Evolutionary conservation across 176 grass and related monocot species (phyloP).

Genomic region (Eleusine coracana): DNA sequence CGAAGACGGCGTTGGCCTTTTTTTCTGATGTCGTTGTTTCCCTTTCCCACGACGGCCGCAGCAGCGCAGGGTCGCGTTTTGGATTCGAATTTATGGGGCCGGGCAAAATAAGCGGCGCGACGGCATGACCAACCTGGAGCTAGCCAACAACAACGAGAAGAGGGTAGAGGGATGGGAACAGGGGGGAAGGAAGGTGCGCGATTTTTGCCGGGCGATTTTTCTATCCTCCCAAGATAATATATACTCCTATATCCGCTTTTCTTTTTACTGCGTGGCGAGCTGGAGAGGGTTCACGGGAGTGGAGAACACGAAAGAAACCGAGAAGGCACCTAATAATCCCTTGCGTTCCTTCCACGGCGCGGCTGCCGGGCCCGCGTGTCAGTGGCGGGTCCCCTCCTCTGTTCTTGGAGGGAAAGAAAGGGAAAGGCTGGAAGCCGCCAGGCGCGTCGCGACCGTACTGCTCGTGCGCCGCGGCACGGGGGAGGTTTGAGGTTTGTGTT

Average conservation of each 20-base stretch:
- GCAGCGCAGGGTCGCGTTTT: constrained; percentile 32
- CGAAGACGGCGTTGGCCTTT: constrained; percentile 24
- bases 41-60: not conserved
- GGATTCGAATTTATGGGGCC: constrained; percentile 39
- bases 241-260: not conserved
- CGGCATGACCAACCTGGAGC: constrained; percentile 19
- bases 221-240: not conserved
- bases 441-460: not conserved
- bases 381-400: constrained; percentile 27
- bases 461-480: not conserved
- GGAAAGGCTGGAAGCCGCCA: not conserved
- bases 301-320: constrained; percentile 46
- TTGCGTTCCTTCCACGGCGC: constrained; percentile 22
- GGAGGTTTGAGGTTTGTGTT: not conserved
- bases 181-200: not conserved
- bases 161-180: no score
- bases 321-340: constrained; percentile 19
- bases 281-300: not conserved
- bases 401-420: constrained; percentile 60
- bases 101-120: constrained; percentile 46
- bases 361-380: not conserved
- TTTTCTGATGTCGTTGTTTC: not conserved
- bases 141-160: not conserved
- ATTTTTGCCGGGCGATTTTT: constrained; percentile 30
- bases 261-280: not conserved